Evolutionary conservation across 139 green algal species (phyloP).

Genomic region (Picochlorum sp.): DNA sequence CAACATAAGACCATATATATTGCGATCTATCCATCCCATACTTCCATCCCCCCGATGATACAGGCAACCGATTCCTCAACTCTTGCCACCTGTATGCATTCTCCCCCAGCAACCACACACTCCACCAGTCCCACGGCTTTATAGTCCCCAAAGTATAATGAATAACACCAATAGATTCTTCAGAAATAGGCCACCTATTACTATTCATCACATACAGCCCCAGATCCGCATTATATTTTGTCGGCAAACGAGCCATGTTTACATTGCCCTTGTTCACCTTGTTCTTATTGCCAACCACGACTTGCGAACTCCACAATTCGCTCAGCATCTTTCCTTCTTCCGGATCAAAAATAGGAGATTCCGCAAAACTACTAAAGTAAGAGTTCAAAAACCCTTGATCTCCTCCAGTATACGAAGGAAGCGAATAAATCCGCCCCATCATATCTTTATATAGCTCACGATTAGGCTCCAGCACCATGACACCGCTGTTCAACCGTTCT

Average conservation of each 20-base stretch:
- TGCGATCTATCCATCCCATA: no score
- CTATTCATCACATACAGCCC: constrained; percentile 55
- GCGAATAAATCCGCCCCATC: constrained; percentile 35
- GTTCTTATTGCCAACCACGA: not conserved
- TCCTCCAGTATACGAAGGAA: constrained; percentile 58
- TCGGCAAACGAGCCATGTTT: constrained; percentile 45
- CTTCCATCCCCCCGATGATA: not conserved
- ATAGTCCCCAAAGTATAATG: constrained; percentile 67
- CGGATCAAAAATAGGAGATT: constrained; percentile 51
- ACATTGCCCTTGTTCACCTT: not conserved
- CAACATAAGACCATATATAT: no score
- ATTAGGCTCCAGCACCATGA: constrained; percentile 50
- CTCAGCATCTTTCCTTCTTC: not conserved
- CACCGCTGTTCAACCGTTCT: constrained; percentile 64
- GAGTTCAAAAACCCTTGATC: constrained; percentile 58
- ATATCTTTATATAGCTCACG: constrained; percentile 43
- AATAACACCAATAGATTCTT: constrained; percentile 36
- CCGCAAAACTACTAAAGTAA: constrained; percentile 49
- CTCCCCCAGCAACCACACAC: constrained; percentile 40
- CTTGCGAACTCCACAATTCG: not conserved
- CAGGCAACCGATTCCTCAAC: not conserved
- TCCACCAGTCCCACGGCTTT: constrained; percentile 73
- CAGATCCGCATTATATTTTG: constrained; percentile 59
- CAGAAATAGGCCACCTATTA: constrained; percentile 46
- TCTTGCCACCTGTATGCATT: not conserved